These are phyloP conservation scores for Neonectria faginata DNA, from an alignment of 2,329 filamentous ascomycete species.

Conservation along the genomic window DNA sequence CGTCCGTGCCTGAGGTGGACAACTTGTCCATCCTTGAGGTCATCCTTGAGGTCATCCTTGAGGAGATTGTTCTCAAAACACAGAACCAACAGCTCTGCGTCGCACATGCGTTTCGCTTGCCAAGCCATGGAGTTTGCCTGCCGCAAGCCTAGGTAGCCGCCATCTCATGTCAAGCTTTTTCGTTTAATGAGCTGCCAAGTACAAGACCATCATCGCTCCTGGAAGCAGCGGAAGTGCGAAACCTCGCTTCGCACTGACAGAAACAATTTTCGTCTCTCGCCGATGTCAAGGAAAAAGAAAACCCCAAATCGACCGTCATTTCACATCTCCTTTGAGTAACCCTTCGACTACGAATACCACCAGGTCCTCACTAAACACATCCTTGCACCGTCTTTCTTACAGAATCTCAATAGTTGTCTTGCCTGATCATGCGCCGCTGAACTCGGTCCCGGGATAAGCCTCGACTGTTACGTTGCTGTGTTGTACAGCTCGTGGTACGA, in stretches of 20 bases:
- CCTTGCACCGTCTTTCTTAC: slow-evolving; percentile 4
- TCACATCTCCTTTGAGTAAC: slow-evolving; percentile 9
- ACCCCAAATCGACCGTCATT: slow-evolving; percentile 7
- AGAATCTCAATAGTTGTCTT: not conserved
- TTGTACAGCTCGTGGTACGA: slow-evolving; percentile 1
- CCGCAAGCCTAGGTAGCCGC: not conserved
- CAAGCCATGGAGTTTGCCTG: slow-evolving; percentile 1
- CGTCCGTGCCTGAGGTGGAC: not conserved
- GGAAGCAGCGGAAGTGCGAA: slow-evolving; percentile 2
- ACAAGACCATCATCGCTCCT: not conserved
- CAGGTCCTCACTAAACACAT: not conserved
- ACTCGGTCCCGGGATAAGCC: slow-evolving; percentile 15
- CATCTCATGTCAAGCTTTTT: slow-evolving; percentile 11
- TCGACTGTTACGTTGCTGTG: slow-evolving; percentile 11
- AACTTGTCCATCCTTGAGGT: not conserved
- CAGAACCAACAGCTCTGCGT: not conserved
- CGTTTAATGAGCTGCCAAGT: slow-evolving; percentile 1
- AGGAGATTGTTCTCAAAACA: not conserved
- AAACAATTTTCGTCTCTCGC: not conserved
- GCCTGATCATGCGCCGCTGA: slow-evolving; percentile 6
- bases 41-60: not conserved
- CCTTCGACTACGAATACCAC: slow-evolving; percentile 6
- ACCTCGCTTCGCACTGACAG: slow-evolving; percentile 1
- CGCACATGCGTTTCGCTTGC: not conserved
- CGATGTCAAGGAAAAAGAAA: slow-evolving; percentile 1